Percentiles rank a stretch among this genome's conserved stretches.
Evolutionary conservation across 2,329 filamentous ascomycete genomes (phyloP).

Genomic region (Phaeosphaeriaceae sp.): DNA sequence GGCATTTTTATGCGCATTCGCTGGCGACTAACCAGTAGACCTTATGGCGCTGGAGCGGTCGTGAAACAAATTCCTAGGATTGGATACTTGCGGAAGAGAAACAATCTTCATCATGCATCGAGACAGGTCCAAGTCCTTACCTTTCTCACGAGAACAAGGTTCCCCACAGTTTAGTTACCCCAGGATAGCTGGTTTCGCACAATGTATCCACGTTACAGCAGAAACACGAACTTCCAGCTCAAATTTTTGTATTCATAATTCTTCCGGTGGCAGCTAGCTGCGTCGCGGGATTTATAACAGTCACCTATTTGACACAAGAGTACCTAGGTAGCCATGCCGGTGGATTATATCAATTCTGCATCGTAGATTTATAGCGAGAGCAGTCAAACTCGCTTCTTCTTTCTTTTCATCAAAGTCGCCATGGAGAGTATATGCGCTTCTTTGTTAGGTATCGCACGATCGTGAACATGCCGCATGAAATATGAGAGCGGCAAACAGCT

Average conservation of each 20-base stretch:
- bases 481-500: too few species aligned
- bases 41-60: not conserved
- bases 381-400: too few species aligned
- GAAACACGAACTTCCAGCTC: not conserved
- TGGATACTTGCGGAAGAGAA: too few species aligned
- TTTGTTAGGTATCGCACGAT: too few species aligned
- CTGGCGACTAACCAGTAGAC: not conserved
- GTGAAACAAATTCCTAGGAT: not conserved
- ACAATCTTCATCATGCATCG: not conserved
- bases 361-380: not conserved
- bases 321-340: too few species aligned
- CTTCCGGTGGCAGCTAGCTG: not conserved
- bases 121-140: not conserved
- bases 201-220: not conserved
- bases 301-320: not conserved
- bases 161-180: not conserved
- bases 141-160: not conserved
- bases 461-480: too few species aligned
- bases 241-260: not conserved
- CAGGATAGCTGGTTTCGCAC: not conserved
- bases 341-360: not conserved
- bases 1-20: not conserved
- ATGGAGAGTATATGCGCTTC: too few species aligned
- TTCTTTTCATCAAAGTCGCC: too few species aligned
- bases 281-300: not conserved